A percentile compares a stretch with the other conserved stretches of the same genome.
phyloP scores from a whole-genome alignment of 345 rosid species.

The Hibiscus syriacus region DNA sequence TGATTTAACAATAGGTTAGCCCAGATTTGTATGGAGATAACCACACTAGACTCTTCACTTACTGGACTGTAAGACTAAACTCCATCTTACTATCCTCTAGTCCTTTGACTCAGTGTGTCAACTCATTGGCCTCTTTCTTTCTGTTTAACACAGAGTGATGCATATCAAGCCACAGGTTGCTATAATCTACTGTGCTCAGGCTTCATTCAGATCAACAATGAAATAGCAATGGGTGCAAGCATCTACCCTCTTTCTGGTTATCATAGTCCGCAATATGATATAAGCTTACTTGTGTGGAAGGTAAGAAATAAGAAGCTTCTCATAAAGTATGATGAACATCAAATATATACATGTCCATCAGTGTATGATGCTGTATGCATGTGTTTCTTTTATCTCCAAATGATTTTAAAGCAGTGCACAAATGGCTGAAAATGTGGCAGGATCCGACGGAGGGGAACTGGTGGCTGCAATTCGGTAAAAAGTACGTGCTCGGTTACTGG shows the following conservation, averaged over 20 bases:
- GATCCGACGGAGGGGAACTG: constrained; percentile 70
- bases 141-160: constrained; percentile 72
- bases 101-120: neutral
- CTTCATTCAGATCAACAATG: constrained; percentile 64
- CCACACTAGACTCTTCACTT: constrained; percentile 68
- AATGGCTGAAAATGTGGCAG: constrained; percentile 20
- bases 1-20: constrained; percentile 41
- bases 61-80: constrained; percentile 60
- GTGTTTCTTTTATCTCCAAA: neutral
- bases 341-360: neutral
- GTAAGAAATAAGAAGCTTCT: constrained; percentile 17
- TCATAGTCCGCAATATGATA: constrained; percentile 50
- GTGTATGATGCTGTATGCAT: neutral
- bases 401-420: too few relatives aligned
- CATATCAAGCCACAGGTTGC: constrained; percentile 80
- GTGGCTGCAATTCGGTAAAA: constrained; percentile 53
- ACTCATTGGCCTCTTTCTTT: neutral
- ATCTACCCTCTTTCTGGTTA: constrained; percentile 47
- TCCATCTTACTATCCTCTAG: neutral
- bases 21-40: constrained; percentile 70
- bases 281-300: constrained; percentile 70
- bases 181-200: constrained; percentile 73
- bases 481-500: constrained; percentile 60
- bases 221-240: constrained; percentile 78
- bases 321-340: neutral